phyloP scores from a whole-genome alignment of 139 green algal genomes.

The Coelastrella sp. region DNA sequence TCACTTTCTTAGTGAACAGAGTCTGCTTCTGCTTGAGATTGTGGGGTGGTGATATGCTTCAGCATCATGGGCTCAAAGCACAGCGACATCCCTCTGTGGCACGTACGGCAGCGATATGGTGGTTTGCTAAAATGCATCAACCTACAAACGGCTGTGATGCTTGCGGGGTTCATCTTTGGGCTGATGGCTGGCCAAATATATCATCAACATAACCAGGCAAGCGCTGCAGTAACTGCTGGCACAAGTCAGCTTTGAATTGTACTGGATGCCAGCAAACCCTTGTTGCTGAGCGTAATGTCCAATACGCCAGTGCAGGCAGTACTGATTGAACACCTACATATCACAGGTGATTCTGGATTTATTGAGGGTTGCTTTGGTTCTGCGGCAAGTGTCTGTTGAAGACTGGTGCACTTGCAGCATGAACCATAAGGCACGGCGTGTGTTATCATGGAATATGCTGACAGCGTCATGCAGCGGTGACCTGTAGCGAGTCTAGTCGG shows the following conservation, averaged over 20 bases:
- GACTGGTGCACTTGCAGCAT: neutral
- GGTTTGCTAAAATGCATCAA: neutral
- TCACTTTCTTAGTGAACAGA: too few species aligned
- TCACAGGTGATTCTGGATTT: neutral
- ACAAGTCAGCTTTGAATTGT: neutral
- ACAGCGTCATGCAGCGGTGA: neutral
- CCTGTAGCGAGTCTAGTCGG: too few species aligned
- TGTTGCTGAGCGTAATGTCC: neutral
- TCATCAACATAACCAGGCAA: conserved; percentile 17
- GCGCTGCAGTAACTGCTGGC: neutral
- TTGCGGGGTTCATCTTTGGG: neutral
- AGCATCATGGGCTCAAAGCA: conserved; percentile 15
- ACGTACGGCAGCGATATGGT: neutral
- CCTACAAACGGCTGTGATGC: neutral
- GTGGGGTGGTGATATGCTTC: neutral
- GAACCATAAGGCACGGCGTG: neutral
- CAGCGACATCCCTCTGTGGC: neutral
- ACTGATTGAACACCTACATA: conserved; percentile 12
- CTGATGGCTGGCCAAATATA: neutral
- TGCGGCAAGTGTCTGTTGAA: too few species aligned
- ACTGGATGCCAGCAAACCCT: neutral
- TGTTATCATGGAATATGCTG: neutral
- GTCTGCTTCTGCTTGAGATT: neutral
- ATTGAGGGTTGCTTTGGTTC: too few species aligned
- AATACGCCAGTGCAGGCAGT: conserved; percentile 6